Evolutionary conservation across 2,329 filamentous ascomycete genomes (phyloP).

Genomic region (Pseudogymnoascus sp.): DNA sequence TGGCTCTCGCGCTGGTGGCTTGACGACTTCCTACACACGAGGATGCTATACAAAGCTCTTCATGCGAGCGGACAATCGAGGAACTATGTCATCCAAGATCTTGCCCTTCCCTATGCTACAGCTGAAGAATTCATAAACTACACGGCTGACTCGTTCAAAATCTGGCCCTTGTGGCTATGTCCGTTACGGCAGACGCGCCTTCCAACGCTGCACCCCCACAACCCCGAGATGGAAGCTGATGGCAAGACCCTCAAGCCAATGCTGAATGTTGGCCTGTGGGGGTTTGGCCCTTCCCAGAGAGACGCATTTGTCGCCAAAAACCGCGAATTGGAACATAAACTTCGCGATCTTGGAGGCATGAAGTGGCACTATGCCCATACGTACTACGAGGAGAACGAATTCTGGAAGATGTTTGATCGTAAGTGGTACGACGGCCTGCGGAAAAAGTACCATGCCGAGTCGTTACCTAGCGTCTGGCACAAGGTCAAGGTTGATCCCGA

Average conservation of each 20-base stretch:
- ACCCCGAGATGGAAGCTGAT: conserved; percentile 17
- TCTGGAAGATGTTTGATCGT: conserved; percentile 57
- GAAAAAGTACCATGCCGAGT: conserved; percentile 53
- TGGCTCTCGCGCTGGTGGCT: conserved; percentile 49
- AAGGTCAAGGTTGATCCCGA: conserved; percentile 56
- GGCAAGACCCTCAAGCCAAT: conserved; percentile 35
- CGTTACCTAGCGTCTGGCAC: conserved; percentile 61
- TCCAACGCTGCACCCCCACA: conserved; percentile 30
- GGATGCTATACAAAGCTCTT: conserved; percentile 55
- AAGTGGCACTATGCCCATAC: conserved; percentile 87
- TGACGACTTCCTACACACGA: conserved; percentile 54
- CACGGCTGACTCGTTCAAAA: conserved; percentile 37
- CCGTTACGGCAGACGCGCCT: conserved; percentile 35
- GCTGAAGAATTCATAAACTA: conserved; percentile 47
- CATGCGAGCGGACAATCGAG: conserved; percentile 50
- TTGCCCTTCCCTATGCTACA: conserved; percentile 48
- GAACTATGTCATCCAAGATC: conserved; percentile 55
- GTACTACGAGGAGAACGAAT: conserved; percentile 69
- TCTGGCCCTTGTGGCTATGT: conserved; percentile 55
- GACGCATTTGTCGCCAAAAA: conserved; percentile 62
- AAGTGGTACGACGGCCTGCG: conserved; percentile 57
- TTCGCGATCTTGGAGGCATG: conserved; percentile 63
- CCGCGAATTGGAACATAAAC: conserved; percentile 61
- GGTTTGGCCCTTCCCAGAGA: conserved; percentile 54
- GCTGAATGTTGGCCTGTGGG: conserved; percentile 71